Evolutionary conservation across 176 grass and related monocot species (phyloP).

Genomic region (Phoenix roebelenii): DNA sequence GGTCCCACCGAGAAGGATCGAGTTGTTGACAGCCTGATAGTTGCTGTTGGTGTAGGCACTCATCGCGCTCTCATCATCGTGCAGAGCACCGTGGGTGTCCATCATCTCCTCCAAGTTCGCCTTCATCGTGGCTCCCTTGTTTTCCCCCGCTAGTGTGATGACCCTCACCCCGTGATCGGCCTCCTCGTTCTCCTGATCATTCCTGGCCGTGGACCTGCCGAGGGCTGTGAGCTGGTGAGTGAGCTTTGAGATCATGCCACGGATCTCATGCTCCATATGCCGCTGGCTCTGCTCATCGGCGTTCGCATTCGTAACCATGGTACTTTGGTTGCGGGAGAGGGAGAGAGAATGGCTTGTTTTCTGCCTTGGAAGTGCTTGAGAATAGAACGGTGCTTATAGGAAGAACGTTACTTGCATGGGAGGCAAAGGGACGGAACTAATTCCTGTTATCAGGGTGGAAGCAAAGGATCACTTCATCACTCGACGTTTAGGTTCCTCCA

Average conservation of each 20-base stretch:
- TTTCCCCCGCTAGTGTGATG: conserved; percentile 59
- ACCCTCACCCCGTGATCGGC: conserved; percentile 20
- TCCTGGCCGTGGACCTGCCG: conserved; percentile 1
- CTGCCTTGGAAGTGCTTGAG: too few species aligned
- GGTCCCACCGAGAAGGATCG: conserved; percentile 67
- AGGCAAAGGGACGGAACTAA: too few species aligned
- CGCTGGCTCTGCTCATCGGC: neutral
- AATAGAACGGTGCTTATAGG: too few species aligned
- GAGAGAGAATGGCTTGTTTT: neutral
- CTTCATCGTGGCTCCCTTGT: conserved; percentile 52
- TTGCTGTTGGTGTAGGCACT: conserved; percentile 74
- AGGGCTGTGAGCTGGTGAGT: conserved; percentile 36
- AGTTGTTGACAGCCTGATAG: conserved; percentile 97
- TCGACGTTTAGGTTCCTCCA: too few species aligned
- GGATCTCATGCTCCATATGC: conserved; percentile 15
- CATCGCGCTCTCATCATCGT: conserved; percentile 31
- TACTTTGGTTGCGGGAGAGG: neutral
- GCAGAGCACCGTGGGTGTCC: conserved; percentile 5
- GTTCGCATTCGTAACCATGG: neutral
- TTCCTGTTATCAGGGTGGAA: too few species aligned
- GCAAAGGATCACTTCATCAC: too few species aligned
- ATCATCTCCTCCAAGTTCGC: conserved; percentile 20
- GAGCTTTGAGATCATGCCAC: conserved; percentile 38
- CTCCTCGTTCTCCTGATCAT: neutral
- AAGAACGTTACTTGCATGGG: too few species aligned